Percentiles rank a stretch among this genome's conserved stretches.
These are phyloP conservation scores for Podaxis carcinomalis DNA, from an alignment of 768 basidiomycete genomes.

Conservation along the genomic window DNA sequence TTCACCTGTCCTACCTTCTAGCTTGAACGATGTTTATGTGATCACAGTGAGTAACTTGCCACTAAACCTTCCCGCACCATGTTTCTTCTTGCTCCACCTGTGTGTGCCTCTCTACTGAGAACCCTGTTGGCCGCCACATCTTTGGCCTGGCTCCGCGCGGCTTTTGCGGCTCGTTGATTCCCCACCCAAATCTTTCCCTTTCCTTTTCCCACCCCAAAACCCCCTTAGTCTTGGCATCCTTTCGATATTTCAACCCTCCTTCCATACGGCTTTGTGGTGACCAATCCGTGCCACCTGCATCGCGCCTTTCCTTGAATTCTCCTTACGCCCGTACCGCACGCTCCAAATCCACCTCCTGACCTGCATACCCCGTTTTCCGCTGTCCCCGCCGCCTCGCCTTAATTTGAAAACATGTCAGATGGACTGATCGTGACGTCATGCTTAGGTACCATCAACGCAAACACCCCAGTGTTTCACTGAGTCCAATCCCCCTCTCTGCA, in stretches of 20 bases:
- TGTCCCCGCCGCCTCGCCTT: background rate
- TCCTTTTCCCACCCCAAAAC: background rate
- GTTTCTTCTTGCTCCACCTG: background rate
- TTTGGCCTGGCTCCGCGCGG: background rate
- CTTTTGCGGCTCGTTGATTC: background rate
- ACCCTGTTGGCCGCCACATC: background rate
- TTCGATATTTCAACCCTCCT: background rate
- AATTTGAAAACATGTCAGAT: background rate
- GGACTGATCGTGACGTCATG: constrained; percentile 1
- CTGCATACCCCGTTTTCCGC: background rate
- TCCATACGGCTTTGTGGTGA: background rate
- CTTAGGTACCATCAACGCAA: background rate
- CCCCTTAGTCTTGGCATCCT: background rate
- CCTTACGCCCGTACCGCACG: background rate
- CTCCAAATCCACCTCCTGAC: background rate
- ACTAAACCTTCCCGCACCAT: background rate
- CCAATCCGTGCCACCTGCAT: background rate
- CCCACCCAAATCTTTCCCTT: background rate
- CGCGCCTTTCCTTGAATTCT: background rate
- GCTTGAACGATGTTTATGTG: background rate
- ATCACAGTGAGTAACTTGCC: background rate
- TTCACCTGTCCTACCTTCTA: background rate
- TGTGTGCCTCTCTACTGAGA: background rate
- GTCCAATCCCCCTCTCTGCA: background rate
- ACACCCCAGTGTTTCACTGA: background rate